These are phyloP conservation scores for Ceratocystis harringtonii DNA, from an alignment of 2,329 filamentous ascomycete species.

Conservation along the genomic window DNA sequence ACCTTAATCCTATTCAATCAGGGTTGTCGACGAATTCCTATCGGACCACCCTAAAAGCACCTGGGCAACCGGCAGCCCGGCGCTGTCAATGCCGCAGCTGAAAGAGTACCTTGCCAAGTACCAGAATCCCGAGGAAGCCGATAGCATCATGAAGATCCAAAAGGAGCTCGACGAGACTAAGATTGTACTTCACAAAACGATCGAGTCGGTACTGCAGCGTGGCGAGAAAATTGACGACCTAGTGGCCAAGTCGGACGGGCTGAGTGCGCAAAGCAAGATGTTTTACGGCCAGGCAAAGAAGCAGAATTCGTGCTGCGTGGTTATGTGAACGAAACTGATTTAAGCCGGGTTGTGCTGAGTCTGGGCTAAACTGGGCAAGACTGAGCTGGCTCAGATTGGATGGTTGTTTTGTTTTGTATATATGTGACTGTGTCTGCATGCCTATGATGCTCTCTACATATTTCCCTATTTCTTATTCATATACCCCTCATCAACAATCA, in stretches of 20 bases:
- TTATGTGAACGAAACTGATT: conserved; percentile 41
- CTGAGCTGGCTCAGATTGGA: neutral
- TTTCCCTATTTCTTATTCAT: conserved; percentile 9
- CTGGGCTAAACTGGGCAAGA: conserved; percentile 25
- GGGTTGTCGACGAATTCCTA: conserved; percentile 71
- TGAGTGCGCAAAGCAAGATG: conserved; percentile 91
- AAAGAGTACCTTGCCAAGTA: conserved; percentile 61
- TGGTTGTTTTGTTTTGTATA: neutral
- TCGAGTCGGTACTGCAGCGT: conserved; percentile 70
- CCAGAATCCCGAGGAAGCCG: conserved; percentile 76
- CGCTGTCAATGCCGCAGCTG: conserved; percentile 54
- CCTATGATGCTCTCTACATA: neutral
- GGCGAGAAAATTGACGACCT: conserved; percentile 94
- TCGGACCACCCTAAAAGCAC: conserved; percentile 55
- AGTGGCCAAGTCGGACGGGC: conserved; percentile 79
- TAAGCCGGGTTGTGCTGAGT: neutral
- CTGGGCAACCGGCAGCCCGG: conserved; percentile 42
- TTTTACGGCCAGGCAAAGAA: conserved; percentile 84
- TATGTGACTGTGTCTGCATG: neutral
- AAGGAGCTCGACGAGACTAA: conserved; percentile 95
- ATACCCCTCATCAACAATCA: conserved; percentile 11
- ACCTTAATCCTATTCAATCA: conserved; percentile 1
- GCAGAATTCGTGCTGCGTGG: conserved; percentile 60
- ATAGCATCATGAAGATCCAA: conserved; percentile 91
- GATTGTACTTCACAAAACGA: conserved; percentile 93